Evolutionary conservation across 2,329 filamentous ascomycete genomes (phyloP), one percentile per base, ranked within the genome.

Genomic region (Coleophoma cylindrospora): DNA sequence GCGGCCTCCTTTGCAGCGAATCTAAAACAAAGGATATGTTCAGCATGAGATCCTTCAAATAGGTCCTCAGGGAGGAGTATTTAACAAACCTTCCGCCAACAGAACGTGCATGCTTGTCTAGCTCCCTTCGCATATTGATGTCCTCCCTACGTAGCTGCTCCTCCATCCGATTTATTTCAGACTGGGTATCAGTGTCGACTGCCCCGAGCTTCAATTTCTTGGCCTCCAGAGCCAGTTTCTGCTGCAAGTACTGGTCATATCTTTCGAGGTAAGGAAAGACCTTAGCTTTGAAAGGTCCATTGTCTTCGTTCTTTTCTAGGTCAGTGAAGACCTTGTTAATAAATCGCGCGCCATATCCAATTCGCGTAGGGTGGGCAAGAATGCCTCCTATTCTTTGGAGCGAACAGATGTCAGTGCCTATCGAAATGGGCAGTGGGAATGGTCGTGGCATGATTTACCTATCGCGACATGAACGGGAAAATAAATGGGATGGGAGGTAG

Each of bases 351-450:
- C 49, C 48, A 22, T 44, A 15, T 11, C n/a, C 27, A n/a, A 44
- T 22, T 27, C n/a, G 15, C 15, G 41, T 27, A 12, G 19, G 19
- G 27, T 22, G 41, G 27, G 12, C 21, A 47, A 92, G 66, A 47
- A 91, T 72, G 17, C 67, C 65, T 53, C 73, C 70, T 52, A 95
- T 81, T 49, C 90, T 83, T 1, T 75, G 68, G 50, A 90, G 77
- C 50, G 77, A 76, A 66, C 88, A 90, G 50, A 95, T 86, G 64
- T 95, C 91, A 44, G 81, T 92, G 51, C 91, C 91, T 47, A 95
- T 72, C 45, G 77, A 76, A 13, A 92, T 63, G 1, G 82, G 73
- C n/a, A 82, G 73, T 1, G 85, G 84, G 59, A 91, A 89, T 0
- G 72, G 70, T 34, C 53, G 57, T 34, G 51, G 57, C 56, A 56